phyloP scores from a whole-genome alignment of 2,329 filamentous ascomycete genomes.

The Blastomyces silverae region DNA sequence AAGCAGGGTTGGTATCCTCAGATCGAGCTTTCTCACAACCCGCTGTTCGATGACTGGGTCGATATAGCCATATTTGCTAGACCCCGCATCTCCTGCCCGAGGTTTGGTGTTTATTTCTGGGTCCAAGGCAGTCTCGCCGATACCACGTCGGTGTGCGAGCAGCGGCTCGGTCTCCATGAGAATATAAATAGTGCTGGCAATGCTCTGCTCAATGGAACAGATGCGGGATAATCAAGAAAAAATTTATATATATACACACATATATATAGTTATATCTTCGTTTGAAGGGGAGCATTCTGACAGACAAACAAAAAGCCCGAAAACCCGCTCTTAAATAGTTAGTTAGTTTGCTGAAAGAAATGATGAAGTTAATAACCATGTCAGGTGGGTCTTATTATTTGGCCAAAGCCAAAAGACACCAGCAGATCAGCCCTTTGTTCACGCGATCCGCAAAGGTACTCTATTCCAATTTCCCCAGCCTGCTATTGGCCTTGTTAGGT shows the following conservation, averaged over 20 bases:
- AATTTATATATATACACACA: no score
- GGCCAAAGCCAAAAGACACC: neutral
- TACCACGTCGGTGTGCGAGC: neutral
- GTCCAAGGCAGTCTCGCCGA: neutral
- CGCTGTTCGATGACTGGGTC: constrained; percentile 34
- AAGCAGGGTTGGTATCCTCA: constrained; percentile 32
- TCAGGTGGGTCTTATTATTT: neutral
- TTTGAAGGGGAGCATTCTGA: no score
- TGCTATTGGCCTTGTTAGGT: neutral
- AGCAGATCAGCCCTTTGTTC: neutral
- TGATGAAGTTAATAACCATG: no score
- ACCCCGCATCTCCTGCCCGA: neutral
- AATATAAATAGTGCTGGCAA: neutral
- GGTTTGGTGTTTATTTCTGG: constrained; percentile 4
- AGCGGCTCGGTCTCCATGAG: neutral
- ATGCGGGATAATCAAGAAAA: neutral
- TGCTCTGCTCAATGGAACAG: neutral
- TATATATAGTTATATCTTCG: no score
- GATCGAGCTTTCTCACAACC: constrained; percentile 36
- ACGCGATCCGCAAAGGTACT: neutral
- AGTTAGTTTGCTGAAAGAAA: neutral
- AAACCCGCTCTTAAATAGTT: no score
- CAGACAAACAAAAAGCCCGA: no score
- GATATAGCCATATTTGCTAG: constrained; percentile 21
- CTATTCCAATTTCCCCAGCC: neutral